Evolutionary conservation across 2,329 filamentous ascomycete species (phyloP).

Genomic region (Xylaria sp.): DNA sequence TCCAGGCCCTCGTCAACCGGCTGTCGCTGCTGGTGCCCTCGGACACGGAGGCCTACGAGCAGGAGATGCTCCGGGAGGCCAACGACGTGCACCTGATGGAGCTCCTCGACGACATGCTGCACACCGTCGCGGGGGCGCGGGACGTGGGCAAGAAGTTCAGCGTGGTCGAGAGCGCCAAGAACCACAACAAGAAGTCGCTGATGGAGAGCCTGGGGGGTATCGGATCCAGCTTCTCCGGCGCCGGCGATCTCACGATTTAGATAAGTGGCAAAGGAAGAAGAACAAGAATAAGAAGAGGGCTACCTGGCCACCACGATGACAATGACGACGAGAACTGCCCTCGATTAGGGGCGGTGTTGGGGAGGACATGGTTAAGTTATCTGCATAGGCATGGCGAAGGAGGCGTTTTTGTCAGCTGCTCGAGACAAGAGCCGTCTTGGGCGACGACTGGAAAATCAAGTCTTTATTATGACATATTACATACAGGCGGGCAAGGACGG

Average conservation of each 20-base stretch:
- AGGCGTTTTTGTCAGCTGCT: conserved; percentile 31
- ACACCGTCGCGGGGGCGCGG: conserved; percentile 70
- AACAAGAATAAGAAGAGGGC: background rate
- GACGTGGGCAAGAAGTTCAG: conserved; percentile 76
- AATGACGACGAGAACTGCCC: no score
- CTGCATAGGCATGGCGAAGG: conserved; percentile 39
- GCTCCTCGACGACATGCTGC: conserved; percentile 74
- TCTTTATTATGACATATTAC: no score
- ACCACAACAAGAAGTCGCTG: conserved; percentile 30
- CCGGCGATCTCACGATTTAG: conserved; percentile 34
- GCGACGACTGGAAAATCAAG: conserved; percentile 14
- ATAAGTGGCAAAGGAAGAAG: background rate
- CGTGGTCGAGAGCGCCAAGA: conserved; percentile 53
- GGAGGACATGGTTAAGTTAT: conserved; percentile 1
- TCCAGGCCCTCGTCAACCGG: conserved; percentile 82
- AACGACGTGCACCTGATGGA: conserved; percentile 83
- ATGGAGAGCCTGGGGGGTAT: conserved; percentile 14
- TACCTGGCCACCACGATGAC: conserved; percentile 2
- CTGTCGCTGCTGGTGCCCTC: conserved; percentile 80
- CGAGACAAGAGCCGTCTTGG: no score
- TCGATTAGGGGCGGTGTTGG: no score
- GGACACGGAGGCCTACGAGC: conserved; percentile 64
- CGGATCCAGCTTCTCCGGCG: conserved; percentile 22
- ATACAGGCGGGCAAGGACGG: conserved; percentile 7
- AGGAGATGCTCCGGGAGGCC: conserved; percentile 74